Percentiles rank a stretch among this genome's conserved stretches.
phyloP scores from a whole-genome alignment of 371 early-diverging fungal species.

The Dichotomocladium elegans region DNA sequence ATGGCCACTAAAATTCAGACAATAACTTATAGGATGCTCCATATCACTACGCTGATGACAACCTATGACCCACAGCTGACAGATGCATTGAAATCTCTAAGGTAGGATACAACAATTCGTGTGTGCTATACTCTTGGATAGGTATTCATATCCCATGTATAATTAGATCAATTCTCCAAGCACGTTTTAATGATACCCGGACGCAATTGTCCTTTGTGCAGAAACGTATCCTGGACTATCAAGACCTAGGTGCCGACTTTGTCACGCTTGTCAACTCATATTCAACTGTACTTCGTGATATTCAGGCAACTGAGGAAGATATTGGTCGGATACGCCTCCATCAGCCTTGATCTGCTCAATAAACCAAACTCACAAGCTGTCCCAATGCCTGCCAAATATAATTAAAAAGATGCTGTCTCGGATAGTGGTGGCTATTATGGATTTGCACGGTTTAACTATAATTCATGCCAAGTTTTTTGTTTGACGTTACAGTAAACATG shows the following conservation, averaged over 20 bases:
- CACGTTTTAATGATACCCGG: not conserved
- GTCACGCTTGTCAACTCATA: slow-evolving; percentile 13
- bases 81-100: slow-evolving; percentile 2
- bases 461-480: too few relatives aligned
- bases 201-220: slow-evolving; percentile 6
- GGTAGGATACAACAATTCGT: not conserved
- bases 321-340: slow-evolving; percentile 1
- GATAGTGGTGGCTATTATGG: too few relatives aligned
- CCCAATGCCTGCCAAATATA: too few relatives aligned
- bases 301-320: slow-evolving; percentile 13
- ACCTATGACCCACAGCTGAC: slow-evolving; percentile 8
- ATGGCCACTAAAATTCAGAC: not conserved
- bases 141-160: too few relatives aligned
- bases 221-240: slow-evolving; percentile 4
- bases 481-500: too few relatives aligned
- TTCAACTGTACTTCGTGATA: slow-evolving; percentile 8
- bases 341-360: too few relatives aligned
- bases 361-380: too few relatives aligned
- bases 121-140: not conserved
- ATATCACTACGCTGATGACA: slow-evolving; percentile 1
- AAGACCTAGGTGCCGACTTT: slow-evolving; percentile 13
- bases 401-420: too few relatives aligned
- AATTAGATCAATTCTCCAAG: not conserved
- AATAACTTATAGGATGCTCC: slow-evolving; percentile 3
- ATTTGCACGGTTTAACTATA: too few relatives aligned